phyloP scores from a whole-genome alignment of 352 stramenopile species.

The Phytopythium cucurbitacearum region DNA sequence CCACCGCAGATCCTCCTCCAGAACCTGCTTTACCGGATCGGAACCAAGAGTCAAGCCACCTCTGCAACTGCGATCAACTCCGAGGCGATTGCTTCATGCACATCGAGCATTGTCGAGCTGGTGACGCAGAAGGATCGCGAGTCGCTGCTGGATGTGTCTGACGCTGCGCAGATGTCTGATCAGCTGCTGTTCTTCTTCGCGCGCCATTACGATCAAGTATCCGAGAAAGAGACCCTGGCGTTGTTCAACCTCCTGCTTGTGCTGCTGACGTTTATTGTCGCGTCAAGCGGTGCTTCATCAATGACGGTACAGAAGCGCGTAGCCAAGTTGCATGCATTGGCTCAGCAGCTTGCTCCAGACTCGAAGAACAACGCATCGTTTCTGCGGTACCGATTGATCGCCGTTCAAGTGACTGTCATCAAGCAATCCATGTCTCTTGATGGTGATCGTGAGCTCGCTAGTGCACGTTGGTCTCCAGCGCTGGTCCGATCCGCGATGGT shows the following conservation, averaged over 20 bases:
- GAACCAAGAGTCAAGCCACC: conserved; percentile 1
- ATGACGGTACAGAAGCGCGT: not conserved
- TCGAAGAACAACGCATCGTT: too few species aligned
- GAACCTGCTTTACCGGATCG: conserved; percentile 20
- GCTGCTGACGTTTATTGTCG: conserved; percentile 28
- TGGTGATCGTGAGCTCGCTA: too few species aligned
- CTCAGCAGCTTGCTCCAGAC: not conserved
- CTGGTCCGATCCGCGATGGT: conserved; percentile 6
- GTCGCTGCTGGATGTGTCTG: conserved; percentile 7
- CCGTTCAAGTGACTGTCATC: too few species aligned
- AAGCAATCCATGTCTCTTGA: too few species aligned
- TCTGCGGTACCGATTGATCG: too few species aligned
- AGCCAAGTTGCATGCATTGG: not conserved
- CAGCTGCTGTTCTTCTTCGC: conserved; percentile 43
- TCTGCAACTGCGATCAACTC: not conserved
- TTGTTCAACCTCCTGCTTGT: conserved; percentile 35
- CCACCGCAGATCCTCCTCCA: conserved; percentile 20
- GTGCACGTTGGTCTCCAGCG: too few species aligned
- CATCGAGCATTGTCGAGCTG: conserved; percentile 8
- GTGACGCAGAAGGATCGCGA: conserved; percentile 2
- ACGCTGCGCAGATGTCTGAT: conserved; percentile 37
- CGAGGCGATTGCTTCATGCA: not conserved
- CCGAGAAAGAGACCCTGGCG: conserved; percentile 1
- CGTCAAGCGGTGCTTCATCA: not conserved
- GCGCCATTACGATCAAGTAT: not conserved